A percentile compares a stretch with the other conserved stretches of the same genome.
phyloP scores from a whole-genome alignment of 2,329 filamentous ascomycete species.

The Akanthomyces lecanii region DNA sequence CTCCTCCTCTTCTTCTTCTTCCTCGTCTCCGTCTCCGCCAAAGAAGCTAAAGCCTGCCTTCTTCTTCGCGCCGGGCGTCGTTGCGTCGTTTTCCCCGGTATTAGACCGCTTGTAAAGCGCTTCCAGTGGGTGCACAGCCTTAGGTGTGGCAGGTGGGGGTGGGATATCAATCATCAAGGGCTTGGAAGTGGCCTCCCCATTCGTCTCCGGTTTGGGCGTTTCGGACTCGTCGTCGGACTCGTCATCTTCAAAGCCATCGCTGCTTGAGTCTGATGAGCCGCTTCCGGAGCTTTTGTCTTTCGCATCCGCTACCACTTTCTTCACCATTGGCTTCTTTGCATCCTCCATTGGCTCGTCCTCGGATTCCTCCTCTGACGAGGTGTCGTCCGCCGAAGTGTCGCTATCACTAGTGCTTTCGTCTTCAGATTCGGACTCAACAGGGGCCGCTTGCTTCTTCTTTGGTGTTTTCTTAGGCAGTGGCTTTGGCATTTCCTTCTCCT shows the following conservation, averaged over 20 bases:
- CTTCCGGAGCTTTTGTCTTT: constrained; percentile 20
- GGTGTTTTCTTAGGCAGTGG: constrained; percentile 24
- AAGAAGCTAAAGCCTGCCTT: constrained; percentile 74
- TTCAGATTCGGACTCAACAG: constrained; percentile 22
- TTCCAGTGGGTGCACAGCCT: constrained; percentile 77
- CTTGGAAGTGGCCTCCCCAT: constrained; percentile 39
- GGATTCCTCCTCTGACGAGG: constrained; percentile 19
- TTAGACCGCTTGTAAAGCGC: constrained; percentile 79
- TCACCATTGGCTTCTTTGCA: constrained; percentile 17
- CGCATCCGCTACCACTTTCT: constrained; percentile 24
- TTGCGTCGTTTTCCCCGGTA: constrained; percentile 34
- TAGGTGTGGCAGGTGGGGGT: constrained; percentile 42
- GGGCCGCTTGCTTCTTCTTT: constrained; percentile 21
- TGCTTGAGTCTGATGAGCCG: constrained; percentile 18
- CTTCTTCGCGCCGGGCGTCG: constrained; percentile 37
- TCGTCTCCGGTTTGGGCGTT: constrained; percentile 19
- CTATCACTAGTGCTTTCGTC: constrained; percentile 39
- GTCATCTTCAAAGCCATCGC: constrained; percentile 25
- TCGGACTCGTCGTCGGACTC: constrained; percentile 11
- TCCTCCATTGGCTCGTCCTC: constrained; percentile 20
- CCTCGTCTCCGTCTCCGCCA: constrained; percentile 41
- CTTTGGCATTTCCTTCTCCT: constrained; percentile 33
- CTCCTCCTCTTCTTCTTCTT: constrained; percentile 36
- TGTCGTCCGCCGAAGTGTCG: constrained; percentile 31
- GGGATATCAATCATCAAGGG: constrained; percentile 55